Evolutionary conservation across 306 rosid genomes (phyloP).

Genomic region (Pterocarpus macrocarpus): DNA sequence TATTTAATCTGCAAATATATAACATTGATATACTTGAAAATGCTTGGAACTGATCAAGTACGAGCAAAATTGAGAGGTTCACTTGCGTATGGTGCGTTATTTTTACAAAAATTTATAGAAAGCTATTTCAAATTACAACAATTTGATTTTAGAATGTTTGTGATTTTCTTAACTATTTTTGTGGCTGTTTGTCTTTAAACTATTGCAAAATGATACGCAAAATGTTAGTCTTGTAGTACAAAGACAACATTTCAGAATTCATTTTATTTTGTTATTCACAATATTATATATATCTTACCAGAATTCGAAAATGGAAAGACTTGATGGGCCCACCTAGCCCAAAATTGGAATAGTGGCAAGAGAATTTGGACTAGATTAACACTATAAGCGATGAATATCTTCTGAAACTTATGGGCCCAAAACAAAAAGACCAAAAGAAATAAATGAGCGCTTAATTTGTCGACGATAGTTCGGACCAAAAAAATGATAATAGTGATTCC

Average conservation of each 20-base stretch:
- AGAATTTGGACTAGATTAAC: not conserved
- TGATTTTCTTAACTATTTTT: too few species aligned
- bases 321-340: conserved; percentile 23
- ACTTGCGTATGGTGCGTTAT: too few species aligned
- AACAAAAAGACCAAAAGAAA: not conserved
- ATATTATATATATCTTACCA: not conserved
- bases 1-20: not conserved
- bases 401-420: not conserved
- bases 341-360: not conserved
- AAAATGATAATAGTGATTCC: too few species aligned
- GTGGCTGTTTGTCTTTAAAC: not conserved
- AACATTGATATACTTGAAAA: not conserved
- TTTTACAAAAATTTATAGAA: too few species aligned
- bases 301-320: not conserved
- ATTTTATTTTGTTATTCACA: too few species aligned
- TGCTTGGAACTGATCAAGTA: not conserved
- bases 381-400: not conserved
- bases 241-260: too few species aligned
- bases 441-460: too few species aligned
- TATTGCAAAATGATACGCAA: not conserved
- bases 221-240: not conserved
- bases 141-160: too few species aligned
- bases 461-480: too few species aligned
- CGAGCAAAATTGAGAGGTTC: not conserved
- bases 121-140: too few species aligned